These are phyloP conservation scores for Metschnikowia cubensis DNA, from an alignment of 805 yeast species.

Conservation along the genomic window DNA sequence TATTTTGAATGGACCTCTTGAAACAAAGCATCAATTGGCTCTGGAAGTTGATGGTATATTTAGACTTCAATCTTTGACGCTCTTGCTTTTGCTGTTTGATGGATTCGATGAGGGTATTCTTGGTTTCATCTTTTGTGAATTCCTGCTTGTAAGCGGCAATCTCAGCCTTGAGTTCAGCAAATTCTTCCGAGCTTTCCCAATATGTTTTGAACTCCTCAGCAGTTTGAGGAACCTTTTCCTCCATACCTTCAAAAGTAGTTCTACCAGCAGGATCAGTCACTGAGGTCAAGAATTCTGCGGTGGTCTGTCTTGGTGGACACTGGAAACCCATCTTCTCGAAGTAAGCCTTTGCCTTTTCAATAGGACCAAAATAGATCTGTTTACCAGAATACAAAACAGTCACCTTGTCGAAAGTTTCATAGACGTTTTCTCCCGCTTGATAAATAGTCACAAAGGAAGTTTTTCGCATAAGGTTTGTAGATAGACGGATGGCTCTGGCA, in stretches of 20 bases:
- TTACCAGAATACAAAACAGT: conserved; percentile 30
- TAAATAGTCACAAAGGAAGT: conserved; percentile 20
- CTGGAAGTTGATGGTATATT: conserved; percentile 40
- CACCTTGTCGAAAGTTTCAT: conserved; percentile 30
- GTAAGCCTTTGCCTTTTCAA: conserved; percentile 48
- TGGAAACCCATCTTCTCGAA: conserved; percentile 63
- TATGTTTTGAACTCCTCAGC: conserved; percentile 57
- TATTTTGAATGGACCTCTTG: conserved; percentile 50
- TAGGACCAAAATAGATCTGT: conserved; percentile 65
- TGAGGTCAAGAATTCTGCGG: conserved; percentile 69
- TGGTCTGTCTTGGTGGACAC: conserved; percentile 62
- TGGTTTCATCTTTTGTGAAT: conserved; percentile 10
- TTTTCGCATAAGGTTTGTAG: conserved; percentile 19
- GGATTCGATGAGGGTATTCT: conserved; percentile 31
- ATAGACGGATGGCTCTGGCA: conserved; percentile 26
- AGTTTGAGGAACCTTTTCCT: conserved; percentile 52
- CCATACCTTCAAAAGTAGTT: conserved; percentile 44
- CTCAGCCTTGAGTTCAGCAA: conserved; percentile 19
- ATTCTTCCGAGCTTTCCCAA: conserved; percentile 50
- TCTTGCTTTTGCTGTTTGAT: conserved; percentile 35
- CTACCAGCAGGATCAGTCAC: conserved; percentile 67
- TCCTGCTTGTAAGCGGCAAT: conserved; percentile 15
- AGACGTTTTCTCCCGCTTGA: conserved; percentile 30
- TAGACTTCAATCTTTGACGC: conserved; percentile 34
- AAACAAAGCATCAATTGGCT: conserved; percentile 50